These are phyloP conservation scores for Penicillium canescens DNA, from an alignment of 495 filamentous ascomycete species.

Conservation along the genomic window DNA sequence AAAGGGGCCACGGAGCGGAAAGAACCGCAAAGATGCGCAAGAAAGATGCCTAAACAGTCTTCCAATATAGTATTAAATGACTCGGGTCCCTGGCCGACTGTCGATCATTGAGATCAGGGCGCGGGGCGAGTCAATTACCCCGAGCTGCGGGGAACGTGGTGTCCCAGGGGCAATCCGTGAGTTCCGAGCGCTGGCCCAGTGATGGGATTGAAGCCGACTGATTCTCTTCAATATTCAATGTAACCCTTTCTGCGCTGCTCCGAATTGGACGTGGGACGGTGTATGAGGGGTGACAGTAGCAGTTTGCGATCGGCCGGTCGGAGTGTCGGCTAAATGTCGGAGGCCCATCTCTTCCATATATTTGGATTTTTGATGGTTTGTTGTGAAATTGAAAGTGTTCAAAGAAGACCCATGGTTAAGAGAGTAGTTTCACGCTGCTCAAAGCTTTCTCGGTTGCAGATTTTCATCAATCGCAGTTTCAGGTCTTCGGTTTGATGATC, in stretches of 20 bases:
- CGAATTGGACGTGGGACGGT: not conserved
- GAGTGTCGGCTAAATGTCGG: not conserved
- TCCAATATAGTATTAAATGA: not conserved
- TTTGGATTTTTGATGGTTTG: not conserved
- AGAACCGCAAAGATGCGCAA: slow-evolving; percentile 2
- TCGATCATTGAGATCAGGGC: slow-evolving; percentile 15
- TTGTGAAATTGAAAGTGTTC: not conserved
- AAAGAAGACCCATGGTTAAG: not conserved
- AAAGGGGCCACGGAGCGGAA: not conserved
- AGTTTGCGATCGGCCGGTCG: not conserved
- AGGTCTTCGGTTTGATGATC: no score
- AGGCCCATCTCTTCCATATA: not conserved
- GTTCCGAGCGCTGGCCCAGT: not conserved
- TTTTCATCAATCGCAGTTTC: not conserved
- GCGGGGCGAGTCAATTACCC: slow-evolving; percentile 8
- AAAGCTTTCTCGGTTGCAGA: not conserved
- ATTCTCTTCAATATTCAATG: not conserved
- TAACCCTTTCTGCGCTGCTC: slow-evolving; percentile 5
- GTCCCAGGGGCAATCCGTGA: slow-evolving; percentile 8
- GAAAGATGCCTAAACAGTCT: slow-evolving; percentile 1
- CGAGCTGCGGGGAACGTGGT: slow-evolving; percentile 22
- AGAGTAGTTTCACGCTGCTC: not conserved
- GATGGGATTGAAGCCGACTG: not conserved
- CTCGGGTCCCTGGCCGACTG: slow-evolving; percentile 7
- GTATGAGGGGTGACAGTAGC: not conserved